These are phyloP conservation scores for Dictyostelium brefeldianum DNA, from an alignment of 78 protist genomes.

Conservation along the genomic window DNA sequence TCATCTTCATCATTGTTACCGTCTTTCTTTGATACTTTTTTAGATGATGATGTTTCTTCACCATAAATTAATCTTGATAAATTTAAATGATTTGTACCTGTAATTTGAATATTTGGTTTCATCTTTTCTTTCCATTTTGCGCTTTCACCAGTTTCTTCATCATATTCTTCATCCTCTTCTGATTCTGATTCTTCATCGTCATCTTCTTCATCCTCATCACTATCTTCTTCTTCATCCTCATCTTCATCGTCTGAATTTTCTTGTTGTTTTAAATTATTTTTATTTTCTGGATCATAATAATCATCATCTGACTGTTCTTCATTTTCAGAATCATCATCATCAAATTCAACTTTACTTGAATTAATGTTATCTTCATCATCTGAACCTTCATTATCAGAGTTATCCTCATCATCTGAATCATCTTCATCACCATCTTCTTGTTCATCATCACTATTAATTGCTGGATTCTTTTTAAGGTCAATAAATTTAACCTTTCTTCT, in stretches of 20 bases:
- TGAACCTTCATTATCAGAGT: slow-evolving; percentile 38
- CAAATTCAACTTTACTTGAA: slow-evolving; percentile 30
- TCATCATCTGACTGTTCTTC: slow-evolving; percentile 65
- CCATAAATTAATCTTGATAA: slow-evolving; percentile 61
- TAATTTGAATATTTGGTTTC: neutral
- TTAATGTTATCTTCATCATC: slow-evolving; percentile 23
- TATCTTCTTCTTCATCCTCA: slow-evolving; percentile 66
- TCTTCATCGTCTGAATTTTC: slow-evolving; percentile 52
- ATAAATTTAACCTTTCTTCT: slow-evolving; percentile 69
- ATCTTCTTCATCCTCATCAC: slow-evolving; percentile 73
- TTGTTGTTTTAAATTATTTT: slow-evolving; percentile 7
- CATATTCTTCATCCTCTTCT: slow-evolving; percentile 32
- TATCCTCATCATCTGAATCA: slow-evolving; percentile 64
- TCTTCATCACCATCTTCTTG: slow-evolving; percentile 65
- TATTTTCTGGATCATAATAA: slow-evolving; percentile 43
- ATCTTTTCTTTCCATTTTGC: slow-evolving; percentile 79
- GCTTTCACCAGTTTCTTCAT: slow-evolving; percentile 66
- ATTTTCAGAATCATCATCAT: slow-evolving; percentile 30
- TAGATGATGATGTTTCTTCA: neutral
- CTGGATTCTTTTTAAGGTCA: slow-evolving; percentile 63
- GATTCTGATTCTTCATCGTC: slow-evolving; percentile 83
- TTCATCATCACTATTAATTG: slow-evolving; percentile 57
- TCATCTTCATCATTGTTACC: slow-evolving; percentile 46
- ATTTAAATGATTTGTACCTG: slow-evolving; percentile 15
- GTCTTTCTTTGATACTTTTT: slow-evolving; percentile 30